Percentiles rank a stretch among this genome's conserved stretches.
Evolutionary conservation across 768 basidiomycete genomes (phyloP).

Genomic region (Pleurotus citrinopileatus): DNA sequence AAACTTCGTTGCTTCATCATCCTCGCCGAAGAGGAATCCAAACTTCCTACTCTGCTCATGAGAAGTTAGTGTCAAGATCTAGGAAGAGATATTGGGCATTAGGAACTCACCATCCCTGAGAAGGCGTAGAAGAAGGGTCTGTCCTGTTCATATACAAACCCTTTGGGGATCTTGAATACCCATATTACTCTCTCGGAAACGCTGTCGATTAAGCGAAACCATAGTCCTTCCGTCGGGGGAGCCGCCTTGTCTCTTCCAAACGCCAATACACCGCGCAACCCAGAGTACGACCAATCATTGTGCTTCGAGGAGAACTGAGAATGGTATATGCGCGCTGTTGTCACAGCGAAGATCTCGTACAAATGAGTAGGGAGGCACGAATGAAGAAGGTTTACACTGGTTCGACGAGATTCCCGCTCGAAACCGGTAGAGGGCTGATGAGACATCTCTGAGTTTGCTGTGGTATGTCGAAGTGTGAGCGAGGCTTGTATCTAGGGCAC

Average conservation of each 20-base stretch:
- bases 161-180: conserved; percentile 61
- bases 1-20: conserved; percentile 42
- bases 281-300: conserved; percentile 57
- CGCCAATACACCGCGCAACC: conserved; percentile 56
- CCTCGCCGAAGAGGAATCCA: conserved; percentile 50
- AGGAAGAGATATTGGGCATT: not conserved
- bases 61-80: not conserved
- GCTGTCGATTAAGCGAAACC: conserved; percentile 65
- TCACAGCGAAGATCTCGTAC: conserved; percentile 50
- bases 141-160: conserved; percentile 75
- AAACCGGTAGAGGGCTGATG: conserved; percentile 3
- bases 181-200: conserved; percentile 59
- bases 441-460: not conserved
- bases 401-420: conserved; percentile 8
- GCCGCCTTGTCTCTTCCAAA: conserved; percentile 42
- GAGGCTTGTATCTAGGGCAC: not conserved
- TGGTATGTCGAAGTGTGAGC: not conserved
- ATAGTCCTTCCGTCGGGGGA: conserved; percentile 31
- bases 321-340: conserved; percentile 60
- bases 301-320: conserved; percentile 45
- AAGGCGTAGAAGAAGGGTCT: conserved; percentile 93
- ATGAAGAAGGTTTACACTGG: conserved; percentile 4
- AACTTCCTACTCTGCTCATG: conserved; percentile 44
- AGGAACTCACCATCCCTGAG: conserved; percentile 61
- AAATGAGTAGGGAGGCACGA: conserved; percentile 33